These are phyloP conservation scores for Leishmania guyanensis DNA, from an alignment of 208 protist genomes.

Conservation along the genomic window DNA sequence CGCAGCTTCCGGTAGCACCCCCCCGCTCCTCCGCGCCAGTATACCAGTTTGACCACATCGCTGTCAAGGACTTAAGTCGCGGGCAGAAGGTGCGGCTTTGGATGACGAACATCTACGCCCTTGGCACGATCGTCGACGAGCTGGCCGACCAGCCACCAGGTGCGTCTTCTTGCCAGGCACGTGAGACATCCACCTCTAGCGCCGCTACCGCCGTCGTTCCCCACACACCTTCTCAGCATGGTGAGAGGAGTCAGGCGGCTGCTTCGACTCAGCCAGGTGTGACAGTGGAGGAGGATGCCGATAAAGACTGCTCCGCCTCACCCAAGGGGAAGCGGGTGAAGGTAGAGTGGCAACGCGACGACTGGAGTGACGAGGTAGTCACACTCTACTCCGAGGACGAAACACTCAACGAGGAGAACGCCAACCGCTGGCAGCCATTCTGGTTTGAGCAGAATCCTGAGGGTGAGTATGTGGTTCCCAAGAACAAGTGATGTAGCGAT, in stretches of 20 bases:
- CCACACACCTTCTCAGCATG: background rate
- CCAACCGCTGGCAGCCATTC: constrained; percentile 83
- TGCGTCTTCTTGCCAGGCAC: background rate
- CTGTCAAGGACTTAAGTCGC: constrained; percentile 30
- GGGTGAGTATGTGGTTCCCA: constrained; percentile 38
- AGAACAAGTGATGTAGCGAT: constrained; percentile 8
- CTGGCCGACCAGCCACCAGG: constrained; percentile 6
- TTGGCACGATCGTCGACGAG: constrained; percentile 52
- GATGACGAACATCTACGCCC: constrained; percentile 88
- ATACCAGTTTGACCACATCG: constrained; percentile 47
- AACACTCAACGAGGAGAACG: constrained; percentile 62
- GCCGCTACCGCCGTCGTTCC: background rate
- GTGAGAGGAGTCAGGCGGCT: constrained; percentile 1
- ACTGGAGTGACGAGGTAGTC: constrained; percentile 82
- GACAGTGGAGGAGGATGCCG: background rate
- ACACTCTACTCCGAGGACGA: constrained; percentile 78
- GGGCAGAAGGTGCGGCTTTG: constrained; percentile 86
- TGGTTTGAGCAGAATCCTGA: constrained; percentile 63
- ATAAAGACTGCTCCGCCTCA: background rate
- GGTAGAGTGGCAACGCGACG: constrained; percentile 81
- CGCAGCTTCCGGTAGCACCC: constrained; percentile 45
- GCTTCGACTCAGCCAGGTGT: constrained; percentile 13
- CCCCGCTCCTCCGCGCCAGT: constrained; percentile 25
- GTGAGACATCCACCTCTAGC: background rate
- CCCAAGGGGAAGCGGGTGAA: constrained; percentile 29